Base-by-base conservation (phyloP, 805 yeast species). In the Ogataea naganishii region DNA sequence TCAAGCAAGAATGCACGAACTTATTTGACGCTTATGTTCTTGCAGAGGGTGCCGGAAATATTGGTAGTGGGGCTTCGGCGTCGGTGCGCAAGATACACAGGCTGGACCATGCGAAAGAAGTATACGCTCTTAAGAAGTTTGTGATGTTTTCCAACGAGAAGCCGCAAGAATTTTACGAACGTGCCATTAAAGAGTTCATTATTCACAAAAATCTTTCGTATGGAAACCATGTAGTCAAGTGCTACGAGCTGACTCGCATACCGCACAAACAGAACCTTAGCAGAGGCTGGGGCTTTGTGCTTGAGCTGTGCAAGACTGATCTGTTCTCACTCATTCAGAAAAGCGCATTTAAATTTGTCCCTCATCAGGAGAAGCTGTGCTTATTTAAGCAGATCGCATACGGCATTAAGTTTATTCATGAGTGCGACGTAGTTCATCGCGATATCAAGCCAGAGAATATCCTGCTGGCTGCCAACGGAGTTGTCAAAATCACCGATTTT, bases 391-490 rank as follows among this genome's bases (percentile, higher is more conserved):
- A 81, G 49, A 60, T 79, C 23, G 66, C 72, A 3, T 64, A 66
- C 39, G 94, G 85, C 7, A 47, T 81, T 18, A 72, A 69, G 40
- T 79, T 60, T 41, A 62, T 89, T 37, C 98, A 89, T 51, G 62
- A 66, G 23, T 60, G 67, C 42, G 75, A 88, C 56, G 81, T 89
- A 45, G 96, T 88, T 13, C 97, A 89, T 53, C 69, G 97, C 35
- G 98, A 89, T 54, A 65, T 89, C 47, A 89, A 89, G 59, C 97
- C 97, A 6, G 98, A 89, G 51, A 89, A 89, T 56, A 64, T 89
- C 27, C 64, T 89, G 26, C 78, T 84, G 43, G 60, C 82, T 21
- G 56, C 64, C 14, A 51, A 58, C 12, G 75, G 70, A 8, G 63
- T 66, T 17, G 68, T 79, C 36, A 78, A 92, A 20, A 66, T 89